Percentiles rank a stretch among this genome's conserved stretches.
These are phyloP conservation scores for Trypanosoma vivax DNA, from an alignment of 208 protist genomes.

Conservation along the genomic window DNA sequence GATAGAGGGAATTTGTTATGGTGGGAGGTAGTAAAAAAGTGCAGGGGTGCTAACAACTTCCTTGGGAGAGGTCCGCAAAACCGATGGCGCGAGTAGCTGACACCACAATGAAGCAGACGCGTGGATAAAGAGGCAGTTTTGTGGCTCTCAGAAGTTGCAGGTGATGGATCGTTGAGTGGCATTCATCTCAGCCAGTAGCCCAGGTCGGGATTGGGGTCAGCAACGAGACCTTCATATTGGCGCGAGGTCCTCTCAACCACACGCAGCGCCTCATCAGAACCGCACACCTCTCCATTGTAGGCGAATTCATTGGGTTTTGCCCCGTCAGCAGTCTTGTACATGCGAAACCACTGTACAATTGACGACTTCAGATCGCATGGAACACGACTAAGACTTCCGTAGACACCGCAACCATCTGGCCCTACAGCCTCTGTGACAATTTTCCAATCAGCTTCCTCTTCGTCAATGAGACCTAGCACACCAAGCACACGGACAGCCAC, in stretches of 20 bases:
- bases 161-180: not conserved
- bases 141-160: not conserved
- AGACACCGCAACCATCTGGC: conserved; percentile 17
- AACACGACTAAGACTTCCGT: conserved; percentile 42
- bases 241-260: conserved; percentile 49
- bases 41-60: too few relatives aligned
- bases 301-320: conserved; percentile 86
- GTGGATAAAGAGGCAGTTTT: not conserved
- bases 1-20: too few relatives aligned
- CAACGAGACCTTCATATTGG: conserved; percentile 53
- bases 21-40: too few relatives aligned
- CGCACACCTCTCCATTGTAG: conserved; percentile 55
- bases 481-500: conserved; percentile 78
- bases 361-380: conserved; percentile 32
- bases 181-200: conserved; percentile 57
- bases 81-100: too few relatives aligned
- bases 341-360: conserved; percentile 84
- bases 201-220: conserved; percentile 23
- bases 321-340: conserved; percentile 91
- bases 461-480: conserved; percentile 83
- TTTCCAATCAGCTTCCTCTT: conserved; percentile 93
- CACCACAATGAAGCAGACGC: too few relatives aligned
- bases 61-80: too few relatives aligned
- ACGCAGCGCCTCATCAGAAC: conserved; percentile 45
- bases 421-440: conserved; percentile 54